phyloP scores from a whole-genome alignment of 805 yeast species.

The Candida namnaoensis region DNA sequence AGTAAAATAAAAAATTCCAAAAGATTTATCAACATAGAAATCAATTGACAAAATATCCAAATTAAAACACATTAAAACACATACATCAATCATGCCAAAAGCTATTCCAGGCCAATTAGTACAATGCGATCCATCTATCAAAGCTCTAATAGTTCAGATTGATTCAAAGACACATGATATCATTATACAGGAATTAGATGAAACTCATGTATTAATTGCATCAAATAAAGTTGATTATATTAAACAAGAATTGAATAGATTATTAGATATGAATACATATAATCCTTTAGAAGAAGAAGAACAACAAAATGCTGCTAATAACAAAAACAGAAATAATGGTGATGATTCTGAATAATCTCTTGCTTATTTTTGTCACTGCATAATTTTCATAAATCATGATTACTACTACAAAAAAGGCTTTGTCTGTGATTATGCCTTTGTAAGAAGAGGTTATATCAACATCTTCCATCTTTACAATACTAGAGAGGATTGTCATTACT shows the following conservation, averaged over 20 bases:
- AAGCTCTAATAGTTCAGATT: slow-evolving; percentile 75
- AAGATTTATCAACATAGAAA: too few relatives aligned
- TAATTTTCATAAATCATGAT: too few relatives aligned
- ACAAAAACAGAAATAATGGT: too few relatives aligned
- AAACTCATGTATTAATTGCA: slow-evolving; percentile 79
- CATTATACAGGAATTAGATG: slow-evolving; percentile 74
- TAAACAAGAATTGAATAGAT: slow-evolving; percentile 65
- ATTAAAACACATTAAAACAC: too few relatives aligned
- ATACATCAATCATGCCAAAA: slow-evolving; percentile 30
- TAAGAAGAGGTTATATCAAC: too few relatives aligned
- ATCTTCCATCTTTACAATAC: too few relatives aligned
- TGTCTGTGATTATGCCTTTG: too few relatives aligned
- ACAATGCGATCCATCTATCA: slow-evolving; percentile 85
- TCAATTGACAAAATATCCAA: too few relatives aligned
- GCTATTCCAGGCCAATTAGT: slow-evolving; percentile 38
- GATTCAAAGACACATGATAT: slow-evolving; percentile 74
- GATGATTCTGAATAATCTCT: slow-evolving; percentile 3
- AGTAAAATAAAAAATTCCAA: too few relatives aligned
- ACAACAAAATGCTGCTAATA: slow-evolving; percentile 3
- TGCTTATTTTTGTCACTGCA: background rate
- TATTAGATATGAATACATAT: slow-evolving; percentile 77
- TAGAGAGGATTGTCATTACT: too few relatives aligned
- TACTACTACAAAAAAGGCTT: too few relatives aligned
- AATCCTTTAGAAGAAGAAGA: slow-evolving; percentile 75
- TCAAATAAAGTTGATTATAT: slow-evolving; percentile 68